Evolutionary conservation across 768 basidiomycete genomes (phyloP).

Genomic region (Udeniomyces megalosporus): DNA sequence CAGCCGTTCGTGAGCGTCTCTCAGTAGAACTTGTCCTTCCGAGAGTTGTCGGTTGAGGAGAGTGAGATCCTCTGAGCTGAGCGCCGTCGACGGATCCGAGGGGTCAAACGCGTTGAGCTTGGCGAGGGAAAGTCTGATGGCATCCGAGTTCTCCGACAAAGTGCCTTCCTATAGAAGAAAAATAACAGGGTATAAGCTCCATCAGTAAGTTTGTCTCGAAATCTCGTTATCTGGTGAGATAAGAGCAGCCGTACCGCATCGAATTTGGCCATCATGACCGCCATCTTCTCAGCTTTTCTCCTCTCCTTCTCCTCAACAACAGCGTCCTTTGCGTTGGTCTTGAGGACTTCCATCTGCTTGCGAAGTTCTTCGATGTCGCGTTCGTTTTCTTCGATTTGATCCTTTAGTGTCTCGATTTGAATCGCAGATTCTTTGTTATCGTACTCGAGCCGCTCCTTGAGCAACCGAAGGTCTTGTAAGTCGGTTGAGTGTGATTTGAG

Average conservation of each 20-base stretch:
- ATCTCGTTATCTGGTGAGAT: neutral
- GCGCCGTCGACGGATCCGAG: slow-evolving; percentile 36
- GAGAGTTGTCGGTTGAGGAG: slow-evolving; percentile 71
- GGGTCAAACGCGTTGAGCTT: slow-evolving; percentile 72
- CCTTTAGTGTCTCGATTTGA: slow-evolving; percentile 84
- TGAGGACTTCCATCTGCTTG: slow-evolving; percentile 67
- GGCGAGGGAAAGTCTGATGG: slow-evolving; percentile 62
- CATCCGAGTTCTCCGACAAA: slow-evolving; percentile 89
- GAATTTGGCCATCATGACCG: slow-evolving; percentile 98
- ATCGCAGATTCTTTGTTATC: slow-evolving; percentile 91
- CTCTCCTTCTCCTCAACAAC: slow-evolving; percentile 95
- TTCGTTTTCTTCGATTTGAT: slow-evolving; percentile 76
- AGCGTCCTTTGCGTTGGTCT: slow-evolving; percentile 63
- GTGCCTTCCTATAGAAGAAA: slow-evolving; percentile 51
- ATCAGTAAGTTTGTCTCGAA: neutral
- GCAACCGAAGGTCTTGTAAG: slow-evolving; percentile 76
- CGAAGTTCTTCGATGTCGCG: slow-evolving; percentile 34
- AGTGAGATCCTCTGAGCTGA: slow-evolving; percentile 61
- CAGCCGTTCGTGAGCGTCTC: slow-evolving; percentile 78
- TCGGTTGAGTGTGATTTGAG: slow-evolving; percentile 88
- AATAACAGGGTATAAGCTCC: neutral
- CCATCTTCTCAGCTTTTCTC: slow-evolving; percentile 98
- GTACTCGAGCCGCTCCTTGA: slow-evolving; percentile 81
- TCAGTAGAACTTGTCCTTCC: slow-evolving; percentile 68
- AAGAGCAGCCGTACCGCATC: slow-evolving; percentile 51